These are phyloP conservation scores for Globisporangium barbulae DNA, from an alignment of 352 stramenopile species.

Conservation along the genomic window DNA sequence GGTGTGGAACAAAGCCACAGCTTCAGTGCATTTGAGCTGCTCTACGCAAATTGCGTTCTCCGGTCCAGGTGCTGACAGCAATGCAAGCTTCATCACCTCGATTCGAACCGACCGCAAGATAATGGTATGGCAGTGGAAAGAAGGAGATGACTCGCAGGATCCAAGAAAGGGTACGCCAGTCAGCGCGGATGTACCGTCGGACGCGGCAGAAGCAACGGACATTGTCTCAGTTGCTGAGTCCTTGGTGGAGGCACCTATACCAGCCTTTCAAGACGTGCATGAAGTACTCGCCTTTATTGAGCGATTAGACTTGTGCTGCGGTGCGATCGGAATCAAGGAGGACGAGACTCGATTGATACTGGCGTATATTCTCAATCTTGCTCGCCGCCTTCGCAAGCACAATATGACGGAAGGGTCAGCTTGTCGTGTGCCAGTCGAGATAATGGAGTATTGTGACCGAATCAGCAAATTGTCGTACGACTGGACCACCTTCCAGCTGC, in stretches of 20 bases:
- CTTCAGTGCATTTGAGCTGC: neutral
- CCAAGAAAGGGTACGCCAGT: neutral
- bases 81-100: constrained; percentile 1
- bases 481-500: constrained; percentile 72
- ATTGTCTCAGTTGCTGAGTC: constrained; percentile 7
- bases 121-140: constrained; percentile 9
- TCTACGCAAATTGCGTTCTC: neutral
- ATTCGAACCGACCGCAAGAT: constrained; percentile 6
- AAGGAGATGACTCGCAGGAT: neutral
- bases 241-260: constrained; percentile 1
- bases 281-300: neutral
- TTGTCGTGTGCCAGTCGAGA: neutral
- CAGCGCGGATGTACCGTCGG: neutral
- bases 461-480: constrained; percentile 42
- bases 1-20: constrained; percentile 3
- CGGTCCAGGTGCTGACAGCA: neutral
- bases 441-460: constrained; percentile 27
- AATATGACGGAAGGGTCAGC: neutral
- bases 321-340: constrained; percentile 9
- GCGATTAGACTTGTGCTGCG: constrained; percentile 10
- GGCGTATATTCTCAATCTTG: constrained; percentile 10
- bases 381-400: constrained; percentile 5
- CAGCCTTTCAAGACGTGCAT: neutral
- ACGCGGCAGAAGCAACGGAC: neutral
- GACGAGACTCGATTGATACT: constrained; percentile 18